These are phyloP conservation scores for Fusarium bactridioides DNA, from an alignment of 2,329 filamentous ascomycete genomes.

Conservation along the genomic window DNA sequence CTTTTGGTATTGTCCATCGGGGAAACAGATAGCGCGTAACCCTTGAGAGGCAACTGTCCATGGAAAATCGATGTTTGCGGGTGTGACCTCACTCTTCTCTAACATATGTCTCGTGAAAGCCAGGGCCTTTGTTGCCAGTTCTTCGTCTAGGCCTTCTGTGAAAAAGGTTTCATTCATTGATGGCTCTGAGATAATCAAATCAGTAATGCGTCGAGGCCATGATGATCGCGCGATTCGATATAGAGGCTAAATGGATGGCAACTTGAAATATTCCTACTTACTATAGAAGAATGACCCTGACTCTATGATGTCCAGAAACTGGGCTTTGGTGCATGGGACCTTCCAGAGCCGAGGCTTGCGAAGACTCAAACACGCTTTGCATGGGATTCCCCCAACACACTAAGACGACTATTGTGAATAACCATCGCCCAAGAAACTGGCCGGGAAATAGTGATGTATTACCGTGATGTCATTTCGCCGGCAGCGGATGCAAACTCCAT, in stretches of 20 bases:
- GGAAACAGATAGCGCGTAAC: neutral
- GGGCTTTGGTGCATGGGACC: neutral
- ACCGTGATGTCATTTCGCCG: neutral
- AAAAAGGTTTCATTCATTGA: neutral
- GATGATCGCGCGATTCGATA: neutral
- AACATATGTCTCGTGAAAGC: fast-evolving
- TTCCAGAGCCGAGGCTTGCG: neutral
- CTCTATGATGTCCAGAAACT: neutral
- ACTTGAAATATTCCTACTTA: fast-evolving
- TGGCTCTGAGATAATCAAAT: neutral
- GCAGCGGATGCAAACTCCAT: neutral
- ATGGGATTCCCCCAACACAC: neutral
- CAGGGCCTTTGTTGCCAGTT: neutral
- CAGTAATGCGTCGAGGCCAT: neutral
- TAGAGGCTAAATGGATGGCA: neutral
- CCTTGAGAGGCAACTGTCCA: neutral
- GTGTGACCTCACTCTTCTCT: neutral
- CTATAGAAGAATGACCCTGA: neutral
- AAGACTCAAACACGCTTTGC: neutral
- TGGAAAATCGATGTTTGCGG: neutral
- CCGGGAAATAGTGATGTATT: neutral
- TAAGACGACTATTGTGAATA: neutral
- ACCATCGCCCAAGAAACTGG: neutral
- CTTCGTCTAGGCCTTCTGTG: fast-evolving
- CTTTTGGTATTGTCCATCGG: neutral